phyloP scores from a whole-genome alignment of 768 basidiomycete genomes.

The Pulveroboletus sp. region DNA sequence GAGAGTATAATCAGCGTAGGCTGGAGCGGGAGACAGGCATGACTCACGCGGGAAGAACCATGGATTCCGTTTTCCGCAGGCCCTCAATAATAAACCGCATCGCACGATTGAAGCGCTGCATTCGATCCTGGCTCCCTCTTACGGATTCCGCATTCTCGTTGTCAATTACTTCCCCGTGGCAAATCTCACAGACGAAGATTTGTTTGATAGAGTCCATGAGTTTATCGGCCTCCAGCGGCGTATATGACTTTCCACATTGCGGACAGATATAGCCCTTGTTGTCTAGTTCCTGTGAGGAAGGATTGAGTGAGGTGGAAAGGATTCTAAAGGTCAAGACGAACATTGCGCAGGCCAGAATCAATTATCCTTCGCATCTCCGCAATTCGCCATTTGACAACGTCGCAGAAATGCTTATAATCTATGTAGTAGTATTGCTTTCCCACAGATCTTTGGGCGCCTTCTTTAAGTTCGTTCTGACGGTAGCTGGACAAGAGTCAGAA shows the following conservation, averaged over 20 bases:
- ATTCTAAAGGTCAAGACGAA: constrained; percentile 34
- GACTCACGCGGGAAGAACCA: constrained; percentile 79
- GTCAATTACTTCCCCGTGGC: constrained; percentile 81
- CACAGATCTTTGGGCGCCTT: constrained; percentile 83
- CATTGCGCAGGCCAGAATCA: constrained; percentile 87
- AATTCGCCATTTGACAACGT: constrained; percentile 97
- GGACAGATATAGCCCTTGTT: constrained; percentile 98
- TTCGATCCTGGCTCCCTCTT: constrained; percentile 84
- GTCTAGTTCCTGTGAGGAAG: constrained; percentile 72
- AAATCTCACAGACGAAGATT: constrained; percentile 83
- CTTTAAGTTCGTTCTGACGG: constrained; percentile 89
- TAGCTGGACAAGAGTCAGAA: constrained; percentile 48
- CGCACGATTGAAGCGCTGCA: constrained; percentile 92
- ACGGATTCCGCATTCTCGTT: constrained; percentile 90
- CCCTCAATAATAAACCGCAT: constrained; percentile 87
- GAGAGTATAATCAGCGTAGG: constrained; percentile 3
- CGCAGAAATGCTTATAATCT: constrained; percentile 92
- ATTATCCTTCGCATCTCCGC: constrained; percentile 90
- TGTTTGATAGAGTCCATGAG: constrained; percentile 71
- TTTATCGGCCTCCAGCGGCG: constrained; percentile 80
- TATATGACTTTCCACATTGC: constrained; percentile 79
- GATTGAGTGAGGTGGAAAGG: neutral
- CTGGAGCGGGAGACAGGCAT: neutral
- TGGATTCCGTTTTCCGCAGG: constrained; percentile 83
- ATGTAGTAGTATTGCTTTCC: constrained; percentile 95